Evolutionary conservation across 495 filamentous ascomycete genomes (phyloP), one percentile per base, ranked within the genome.

Genomic region (Lophium mytilinum): DNA sequence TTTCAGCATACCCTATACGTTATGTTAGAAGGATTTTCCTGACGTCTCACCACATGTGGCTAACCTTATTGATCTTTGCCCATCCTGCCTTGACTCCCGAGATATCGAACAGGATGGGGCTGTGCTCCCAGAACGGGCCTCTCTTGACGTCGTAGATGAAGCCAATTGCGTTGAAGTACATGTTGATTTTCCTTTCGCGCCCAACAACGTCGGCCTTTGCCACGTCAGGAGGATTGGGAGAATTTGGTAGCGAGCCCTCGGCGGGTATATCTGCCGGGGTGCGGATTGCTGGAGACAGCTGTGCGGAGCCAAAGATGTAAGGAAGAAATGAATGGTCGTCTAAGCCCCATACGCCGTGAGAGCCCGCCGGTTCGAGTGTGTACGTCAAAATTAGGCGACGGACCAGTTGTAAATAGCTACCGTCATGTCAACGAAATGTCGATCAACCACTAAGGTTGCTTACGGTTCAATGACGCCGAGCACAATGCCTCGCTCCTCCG

Each of bases 121-220:
- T 94, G 66, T 99, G 93, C 64, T 97, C 93, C 94, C 93, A 97
- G 71, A 99, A 99, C 1, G 94, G 93, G 0, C 93, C 93, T 52
- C 76, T 89, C 69, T 99, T 99, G 50, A 99, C 93, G 73, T 97
- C 94, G 68, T 96, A 86, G 66, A 99, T 96, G 73, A 99, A 99
- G 9, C 89, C 91, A 59, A 99, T 80, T n/a, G 93, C 94, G n/a
- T 84, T 85, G 75, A 96, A 99, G 70, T 99, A 99, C 76, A 99
- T 80, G 69, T 96, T 96, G 12, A 64, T 74, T 51, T 76, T 75
- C 52, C 89, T 76, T 68, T 90, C 82, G 41, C 77, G 72, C 42
- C 87, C 78, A 33, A 95, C 90, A 14, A 81, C 69, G 21, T 71
- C 72, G 2, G 74, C 64, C 60, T 90, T 90, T 10, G 80, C 76